Base-by-base conservation (phyloP, 148 eudicot species). In the Beta vulgaris region DNA sequence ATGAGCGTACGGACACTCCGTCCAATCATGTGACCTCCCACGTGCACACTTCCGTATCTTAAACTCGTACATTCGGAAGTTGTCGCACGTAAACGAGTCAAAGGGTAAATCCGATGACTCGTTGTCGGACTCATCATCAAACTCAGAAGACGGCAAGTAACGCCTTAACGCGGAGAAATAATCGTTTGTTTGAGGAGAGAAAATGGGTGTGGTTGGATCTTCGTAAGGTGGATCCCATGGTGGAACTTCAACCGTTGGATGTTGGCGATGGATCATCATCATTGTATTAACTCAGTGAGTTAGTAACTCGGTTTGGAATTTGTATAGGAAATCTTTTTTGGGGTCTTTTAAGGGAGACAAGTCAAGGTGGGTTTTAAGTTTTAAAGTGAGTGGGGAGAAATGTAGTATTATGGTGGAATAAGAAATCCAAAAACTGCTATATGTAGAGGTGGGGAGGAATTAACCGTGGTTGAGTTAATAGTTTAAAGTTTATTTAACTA, bases 41-140 rank as follows among this genome's bases (percentile, higher is more conserved):
- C 93, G 88, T 0, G 86, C 84, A 78, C 98, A 92, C 44, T 80
- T 75, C 53, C 86, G 73, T 6, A 92, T 86, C 79, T 92, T 92
- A 71, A 92, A 90, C 69, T 90, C 98, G 84, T 73, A 92, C 87
- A 92, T 92, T 15, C 96, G 84, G 82, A 92, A 92, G 32, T 88
- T 76, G 72, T 92, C 98, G 74, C 86, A 83, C 1, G 87, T 77
- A 80, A 85, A 89, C n/a, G 88, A 86, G 79, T 86, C 90, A 64
- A 79, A 69, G 36, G 88, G 81, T 16, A 78, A 18, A 10, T 76
- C 82, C 7, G 60, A 66, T 7, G 76, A 86, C 40, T 78, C 85
- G 1, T 40, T n/a, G 31, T 69, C 84, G 32, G 74, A 78, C 34
- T 60, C 53, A 57, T 74, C 64, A 57, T 74, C 64, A 51, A 53